Evolutionary conservation across 129 eudicot species (phyloP).

Genomic region (Scalesia atractyloides): DNA sequence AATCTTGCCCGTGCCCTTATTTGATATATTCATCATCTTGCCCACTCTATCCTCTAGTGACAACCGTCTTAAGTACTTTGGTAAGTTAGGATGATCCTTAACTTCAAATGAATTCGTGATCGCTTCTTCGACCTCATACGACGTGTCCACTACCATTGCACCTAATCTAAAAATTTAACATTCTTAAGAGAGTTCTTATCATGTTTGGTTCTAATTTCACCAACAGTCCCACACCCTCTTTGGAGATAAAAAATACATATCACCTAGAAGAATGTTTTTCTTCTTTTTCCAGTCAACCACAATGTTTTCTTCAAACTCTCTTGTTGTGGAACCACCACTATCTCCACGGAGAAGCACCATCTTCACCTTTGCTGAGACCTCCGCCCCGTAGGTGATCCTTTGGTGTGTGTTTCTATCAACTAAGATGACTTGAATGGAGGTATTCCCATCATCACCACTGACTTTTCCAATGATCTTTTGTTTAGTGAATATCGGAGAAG

Average conservation of each 20-base stretch:
- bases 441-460: neutral
- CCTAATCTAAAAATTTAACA: slow-evolving; percentile 32
- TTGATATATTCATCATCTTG: slow-evolving; percentile 21
- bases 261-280: slow-evolving; percentile 33
- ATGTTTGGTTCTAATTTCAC: slow-evolving; percentile 25
- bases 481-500: slow-evolving; percentile 29
- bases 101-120: slow-evolving; percentile 14
- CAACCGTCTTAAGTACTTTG: slow-evolving; percentile 11
- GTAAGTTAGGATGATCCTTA: slow-evolving; percentile 23
- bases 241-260: slow-evolving; percentile 17
- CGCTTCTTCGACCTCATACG: slow-evolving; percentile 4
- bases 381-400: neutral
- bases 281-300: slow-evolving; percentile 8
- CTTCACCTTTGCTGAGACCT: slow-evolving; percentile 22
- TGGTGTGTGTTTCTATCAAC: slow-evolving; percentile 1
- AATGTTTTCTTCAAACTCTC: slow-evolving; percentile 21
- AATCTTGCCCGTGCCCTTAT: slow-evolving; percentile 17
- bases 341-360: slow-evolving; percentile 28
- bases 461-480: slow-evolving; percentile 9
- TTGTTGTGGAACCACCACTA: neutral
- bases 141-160: slow-evolving; percentile 10
- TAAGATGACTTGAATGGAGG: slow-evolving; percentile 14
- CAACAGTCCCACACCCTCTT: slow-evolving; percentile 24
- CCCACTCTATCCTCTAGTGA: slow-evolving; percentile 29
- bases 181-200: slow-evolving; percentile 9